These are phyloP conservation scores for Penicillium mononematosum DNA, from an alignment of 495 filamentous ascomycete genomes.

Conservation along the genomic window DNA sequence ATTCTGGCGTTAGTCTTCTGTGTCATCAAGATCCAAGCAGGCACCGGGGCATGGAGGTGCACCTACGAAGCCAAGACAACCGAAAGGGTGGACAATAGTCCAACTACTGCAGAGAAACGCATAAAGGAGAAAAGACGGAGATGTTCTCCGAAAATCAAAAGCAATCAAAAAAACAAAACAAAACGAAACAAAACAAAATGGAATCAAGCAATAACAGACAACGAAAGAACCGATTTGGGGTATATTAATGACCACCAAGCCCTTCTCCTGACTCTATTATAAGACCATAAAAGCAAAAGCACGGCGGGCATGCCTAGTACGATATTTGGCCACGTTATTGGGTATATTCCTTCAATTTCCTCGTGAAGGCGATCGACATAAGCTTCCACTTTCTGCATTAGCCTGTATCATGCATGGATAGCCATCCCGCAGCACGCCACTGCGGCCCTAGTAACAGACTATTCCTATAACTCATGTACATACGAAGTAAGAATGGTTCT, in stretches of 20 bases:
- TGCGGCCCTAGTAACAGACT: neutral
- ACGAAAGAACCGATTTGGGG: slow-evolving; percentile 5
- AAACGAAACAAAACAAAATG: neutral
- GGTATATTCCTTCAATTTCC: neutral
- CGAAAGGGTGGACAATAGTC: slow-evolving; percentile 20
- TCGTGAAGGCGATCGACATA: slow-evolving; percentile 7
- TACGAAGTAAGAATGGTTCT: neutral
- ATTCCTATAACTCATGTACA: neutral
- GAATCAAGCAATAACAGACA: neutral
- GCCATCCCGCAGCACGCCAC: neutral
- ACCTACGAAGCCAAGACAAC: slow-evolving; percentile 25
- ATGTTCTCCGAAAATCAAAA: neutral
- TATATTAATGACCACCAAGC: neutral
- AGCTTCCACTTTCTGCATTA: neutral
- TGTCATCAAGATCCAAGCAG: neutral
- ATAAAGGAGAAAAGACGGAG: slow-evolving; percentile 9
- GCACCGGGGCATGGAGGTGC: neutral
- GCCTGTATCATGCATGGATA: too few relatives aligned
- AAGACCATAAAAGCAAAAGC: neutral
- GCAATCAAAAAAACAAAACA: neutral
- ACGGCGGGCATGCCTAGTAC: neutral
- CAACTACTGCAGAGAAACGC: slow-evolving; percentile 21
- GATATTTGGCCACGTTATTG: neutral
- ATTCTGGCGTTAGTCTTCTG: slow-evolving; percentile 3
- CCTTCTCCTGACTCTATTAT: slow-evolving; percentile 4